Evolutionary conservation across 2,329 filamentous ascomycete genomes (phyloP), one percentile per base, ranked within the genome.

Genomic region (Fusarium abutilonis): DNA sequence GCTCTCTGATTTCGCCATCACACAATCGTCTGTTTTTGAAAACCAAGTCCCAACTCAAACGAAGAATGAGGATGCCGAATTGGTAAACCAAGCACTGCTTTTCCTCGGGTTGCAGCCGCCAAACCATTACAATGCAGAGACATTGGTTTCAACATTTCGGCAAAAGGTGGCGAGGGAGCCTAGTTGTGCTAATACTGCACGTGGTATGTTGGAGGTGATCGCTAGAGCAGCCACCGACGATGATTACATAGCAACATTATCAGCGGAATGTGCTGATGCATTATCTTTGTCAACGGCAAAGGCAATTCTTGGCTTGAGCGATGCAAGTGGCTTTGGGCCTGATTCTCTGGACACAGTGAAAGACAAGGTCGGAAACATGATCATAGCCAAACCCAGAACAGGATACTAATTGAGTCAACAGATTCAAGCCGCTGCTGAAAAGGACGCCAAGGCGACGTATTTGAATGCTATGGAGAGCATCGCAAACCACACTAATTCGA

Each of bases 21-120:
- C 69, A 1, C 76, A 78, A 53, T 76, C 73, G 9, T 78, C 76
- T 3, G 68, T 77, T 17, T 78, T 75, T 38, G 76, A 78, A n/a
- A 77, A 71, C 47, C 75, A 76, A 50, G 62, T 68, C 1, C 71
- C 73, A 41, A 56, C 54, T 9, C 73, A 73, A 29, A 63, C 52
- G 9, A 68, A 56, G 2, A 50, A 53, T 15, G 73, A 76, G 17
- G 76, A 77, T 26, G 69, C 70, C 15, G 72, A 70, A 6, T 48
- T 76, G 6, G 65, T 72, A 11, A 63, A 70, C 5, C 69, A 78
- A 55, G 76, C 76, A 2, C 55, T 78, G 29, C 56, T 54, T 6
- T 78, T 73, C 45, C 69, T 78, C 10, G 74, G 72, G 2, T 64
- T 78, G 10, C 69, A 68, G 19, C 74, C 76, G 2, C 72, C 72